phyloP scores from a whole-genome alignment of 2,329 filamentous ascomycete genomes.

The Cryphonectria radicalis region DNA sequence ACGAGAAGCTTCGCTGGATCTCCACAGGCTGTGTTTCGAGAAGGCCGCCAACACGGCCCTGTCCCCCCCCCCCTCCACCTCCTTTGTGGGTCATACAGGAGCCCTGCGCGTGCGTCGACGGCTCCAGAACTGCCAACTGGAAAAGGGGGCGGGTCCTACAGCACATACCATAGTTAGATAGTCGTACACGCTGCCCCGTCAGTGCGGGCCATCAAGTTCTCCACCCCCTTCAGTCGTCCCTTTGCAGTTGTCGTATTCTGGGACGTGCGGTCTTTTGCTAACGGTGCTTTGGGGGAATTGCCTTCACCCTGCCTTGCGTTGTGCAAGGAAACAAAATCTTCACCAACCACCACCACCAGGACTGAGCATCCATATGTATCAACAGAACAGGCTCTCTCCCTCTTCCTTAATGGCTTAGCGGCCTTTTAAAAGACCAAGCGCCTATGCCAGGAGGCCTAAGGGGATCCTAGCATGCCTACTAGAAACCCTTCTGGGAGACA shows the following conservation, averaged over 20 bases:
- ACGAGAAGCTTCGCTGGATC: conserved; percentile 6
- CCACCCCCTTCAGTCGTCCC: not conserved
- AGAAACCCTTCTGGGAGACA: not conserved
- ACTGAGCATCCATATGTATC: not conserved
- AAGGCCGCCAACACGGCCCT: conserved; percentile 24
- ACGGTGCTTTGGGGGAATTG: not conserved
- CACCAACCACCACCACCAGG: not conserved
- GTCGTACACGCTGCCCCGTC: not conserved
- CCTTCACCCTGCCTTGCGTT: not conserved
- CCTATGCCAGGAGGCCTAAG: not conserved
- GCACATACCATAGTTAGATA: not conserved
- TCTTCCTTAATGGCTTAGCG: not conserved
- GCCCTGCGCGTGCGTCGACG: conserved; percentile 12
- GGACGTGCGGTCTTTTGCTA: not conserved
- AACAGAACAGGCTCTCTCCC: not conserved
- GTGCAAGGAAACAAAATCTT: not conserved
- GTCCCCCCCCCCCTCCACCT: not conserved
- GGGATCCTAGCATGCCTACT: not conserved
- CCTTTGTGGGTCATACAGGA: conserved; percentile 5
- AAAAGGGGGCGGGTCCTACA: conserved; percentile 2
- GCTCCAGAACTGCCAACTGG: not conserved
- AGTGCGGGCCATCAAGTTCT: not conserved
- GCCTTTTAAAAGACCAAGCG: not conserved
- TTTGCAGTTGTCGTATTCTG: not conserved
- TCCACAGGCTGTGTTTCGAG: conserved; percentile 22